These are phyloP conservation scores for Zygosaccharomyces pseudobailii DNA, from an alignment of 1,139 yeast species.

Conservation along the genomic window DNA sequence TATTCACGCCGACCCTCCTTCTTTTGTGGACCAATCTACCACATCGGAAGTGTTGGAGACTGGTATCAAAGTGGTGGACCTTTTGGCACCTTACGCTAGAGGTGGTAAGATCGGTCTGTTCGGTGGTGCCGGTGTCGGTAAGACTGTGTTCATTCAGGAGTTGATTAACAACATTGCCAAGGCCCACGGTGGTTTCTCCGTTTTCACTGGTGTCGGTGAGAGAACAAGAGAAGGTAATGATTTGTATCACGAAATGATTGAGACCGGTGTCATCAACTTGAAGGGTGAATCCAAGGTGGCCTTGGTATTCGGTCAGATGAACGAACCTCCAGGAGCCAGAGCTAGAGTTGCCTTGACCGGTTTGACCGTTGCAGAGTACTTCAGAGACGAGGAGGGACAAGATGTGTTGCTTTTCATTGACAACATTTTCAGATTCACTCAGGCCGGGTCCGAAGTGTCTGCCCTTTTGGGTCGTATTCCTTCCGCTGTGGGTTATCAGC, in stretches of 20 bases:
- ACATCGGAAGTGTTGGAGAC: constrained; percentile 97
- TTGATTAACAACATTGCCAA: constrained; percentile 99
- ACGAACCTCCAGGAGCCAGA: constrained; percentile 99
- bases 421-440: constrained; percentile 99
- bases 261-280: constrained; percentile 98
- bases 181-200: constrained; percentile 99
- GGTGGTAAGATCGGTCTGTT: constrained; percentile 99
- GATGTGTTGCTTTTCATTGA: constrained; percentile 99
- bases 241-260: constrained; percentile 99
- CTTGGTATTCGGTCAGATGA: constrained; percentile 99
- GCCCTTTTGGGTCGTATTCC: constrained; percentile 99
- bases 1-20: constrained; percentile 97
- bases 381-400: constrained; percentile 99
- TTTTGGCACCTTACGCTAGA: constrained; percentile 99
- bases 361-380: constrained; percentile 99
- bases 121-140: constrained; percentile 99
- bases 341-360: constrained; percentile 99
- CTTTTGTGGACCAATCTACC: constrained; percentile 95
- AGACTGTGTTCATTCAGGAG: constrained; percentile 99
- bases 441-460: constrained; percentile 99
- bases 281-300: constrained; percentile 99
- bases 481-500: constrained; percentile 99
- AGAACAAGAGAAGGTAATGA: constrained; percentile 99
- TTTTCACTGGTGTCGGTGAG: constrained; percentile 99
- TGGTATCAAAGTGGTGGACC: constrained; percentile 99